These are phyloP conservation scores for Populus hybrid DNA, from an alignment of 441 rosid genomes.

Conservation along the genomic window DNA sequence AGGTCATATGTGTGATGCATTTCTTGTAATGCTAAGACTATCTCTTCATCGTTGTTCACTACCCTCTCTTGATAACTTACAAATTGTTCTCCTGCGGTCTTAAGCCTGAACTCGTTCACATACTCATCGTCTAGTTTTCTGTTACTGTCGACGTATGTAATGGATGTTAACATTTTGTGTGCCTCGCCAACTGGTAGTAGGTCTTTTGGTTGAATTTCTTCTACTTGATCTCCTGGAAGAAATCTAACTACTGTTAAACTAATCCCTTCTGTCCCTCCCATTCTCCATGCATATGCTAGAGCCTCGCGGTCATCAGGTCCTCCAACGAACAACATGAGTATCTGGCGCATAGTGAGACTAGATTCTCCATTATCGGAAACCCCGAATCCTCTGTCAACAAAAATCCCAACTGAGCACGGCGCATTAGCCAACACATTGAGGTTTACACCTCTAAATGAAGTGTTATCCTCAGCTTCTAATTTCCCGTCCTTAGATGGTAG, in stretches of 20 bases:
- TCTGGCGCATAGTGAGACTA: neutral
- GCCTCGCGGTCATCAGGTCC: slow-evolving; percentile 58
- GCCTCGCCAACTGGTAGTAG: neutral
- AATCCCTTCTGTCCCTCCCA: slow-evolving; percentile 28
- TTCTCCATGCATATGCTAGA: slow-evolving; percentile 31
- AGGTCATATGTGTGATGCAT: slow-evolving; percentile 21
- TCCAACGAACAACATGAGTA: slow-evolving; percentile 35
- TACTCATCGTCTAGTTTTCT: slow-evolving; percentile 24
- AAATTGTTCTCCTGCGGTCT: slow-evolving; percentile 10
- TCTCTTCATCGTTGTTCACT: slow-evolving; percentile 34
- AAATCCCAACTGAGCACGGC: slow-evolving; percentile 43
- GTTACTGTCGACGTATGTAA: neutral
- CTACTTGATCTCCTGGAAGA: slow-evolving; percentile 15
- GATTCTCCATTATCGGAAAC: slow-evolving; percentile 1
- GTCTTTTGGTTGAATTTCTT: slow-evolving; percentile 1
- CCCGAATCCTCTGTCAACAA: slow-evolving; percentile 34
- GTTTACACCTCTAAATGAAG: slow-evolving; percentile 33
- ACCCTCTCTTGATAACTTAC: slow-evolving; percentile 24
- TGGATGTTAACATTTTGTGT: neutral
- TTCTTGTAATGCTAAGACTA: slow-evolving; percentile 17
- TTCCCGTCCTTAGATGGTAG: slow-evolving; percentile 16
- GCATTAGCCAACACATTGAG: slow-evolving; percentile 35
- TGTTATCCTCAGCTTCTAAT: slow-evolving; percentile 20
- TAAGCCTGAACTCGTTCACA: slow-evolving; percentile 32
- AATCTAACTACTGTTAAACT: slow-evolving; percentile 31